Evolutionary conservation across 257 asterid species (phyloP), one percentile per base, ranked within the genome.

Genomic region (Solanum megistacrolobum): DNA sequence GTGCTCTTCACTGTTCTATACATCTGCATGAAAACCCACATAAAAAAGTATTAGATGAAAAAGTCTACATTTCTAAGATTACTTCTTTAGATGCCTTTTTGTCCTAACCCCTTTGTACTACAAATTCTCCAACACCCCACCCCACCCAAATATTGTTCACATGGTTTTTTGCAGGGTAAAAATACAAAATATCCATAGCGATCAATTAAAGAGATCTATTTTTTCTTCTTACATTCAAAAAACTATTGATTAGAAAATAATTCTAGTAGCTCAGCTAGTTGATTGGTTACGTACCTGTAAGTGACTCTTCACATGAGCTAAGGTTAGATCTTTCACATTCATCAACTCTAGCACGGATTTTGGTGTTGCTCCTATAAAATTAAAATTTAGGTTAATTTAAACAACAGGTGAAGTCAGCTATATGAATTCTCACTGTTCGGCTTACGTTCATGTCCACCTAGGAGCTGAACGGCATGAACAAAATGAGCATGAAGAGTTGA

Each of bases 1-100:
- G 96, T 95, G 96, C 96, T 92, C 96, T 95, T 96, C 94, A 95
- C 98, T 92, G 98, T 95, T 96, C 98, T 96, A 89, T 94, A 96
- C 98, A 96, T 96, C 98, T 96, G 98, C 96, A 92, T 89, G 93
- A 90, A 91, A 34, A 85, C 62, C 90, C 91, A 90, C 87, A 92
- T 32, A 86, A 76, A 85, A 27, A 27, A 86, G n/a, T 85, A 86
- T 46, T 79, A 86, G 46, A 20, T 35, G 71, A 83, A 74, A 74
- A 90, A 91, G 71, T 89, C 92, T 85, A 89, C 89, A 89, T 85
- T 86, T 69, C 68, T 35, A 88, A 90, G 89, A 91, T 89, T 91
- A 86, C 88, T 52, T 68, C 83, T 69, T 5, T 36, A 90, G 92
- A 94, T 90, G 94, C 95, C 93, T 48, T 91, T 92, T 92, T 91